Conservation (phyloP, 1,284 basidiomycete genomes). For the Tylopilus orsonianus region DNA sequence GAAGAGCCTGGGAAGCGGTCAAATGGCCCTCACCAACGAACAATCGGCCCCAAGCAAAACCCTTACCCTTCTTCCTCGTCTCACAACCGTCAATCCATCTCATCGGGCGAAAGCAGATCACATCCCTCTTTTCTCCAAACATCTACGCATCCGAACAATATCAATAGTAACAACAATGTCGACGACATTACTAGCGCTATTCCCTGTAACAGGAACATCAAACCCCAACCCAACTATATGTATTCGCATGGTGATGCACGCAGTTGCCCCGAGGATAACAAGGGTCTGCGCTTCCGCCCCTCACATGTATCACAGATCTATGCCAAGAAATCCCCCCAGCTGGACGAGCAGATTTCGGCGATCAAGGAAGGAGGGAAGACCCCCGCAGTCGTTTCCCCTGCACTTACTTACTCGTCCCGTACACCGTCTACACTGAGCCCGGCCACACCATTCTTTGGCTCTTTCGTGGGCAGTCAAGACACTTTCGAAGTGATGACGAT, state of each 20-base stretch:
- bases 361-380: constrained; percentile 33
- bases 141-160: constrained; percentile 13
- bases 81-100: constrained; percentile 9
- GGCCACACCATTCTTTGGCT: constrained; percentile 56
- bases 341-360: constrained; percentile 13
- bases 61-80: constrained; percentile 4
- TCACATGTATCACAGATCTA: constrained; percentile 14
- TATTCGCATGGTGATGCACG: constrained; percentile 19
- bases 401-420: constrained; percentile 58
- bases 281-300: constrained; percentile 11
- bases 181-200: constrained; percentile 8
- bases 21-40: constrained; percentile 18
- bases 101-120: constrained; percentile 7
- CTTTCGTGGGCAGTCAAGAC: constrained; percentile 29
- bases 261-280: constrained; percentile 3
- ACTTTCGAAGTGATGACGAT: constrained; percentile 26
- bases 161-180: constrained; percentile 2
- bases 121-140: constrained; percentile 22
- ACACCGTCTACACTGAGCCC: constrained; percentile 62
- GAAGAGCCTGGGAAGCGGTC: constrained; percentile 37
- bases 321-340: constrained; percentile 14
- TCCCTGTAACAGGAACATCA: constrained; percentile 10
- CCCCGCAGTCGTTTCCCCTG: constrained; percentile 53
- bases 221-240: constrained; percentile 17
- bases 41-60: constrained; percentile 6